Conservation (phyloP, 768 basidiomycete species). For the Auriscalpium vulgare region DNA sequence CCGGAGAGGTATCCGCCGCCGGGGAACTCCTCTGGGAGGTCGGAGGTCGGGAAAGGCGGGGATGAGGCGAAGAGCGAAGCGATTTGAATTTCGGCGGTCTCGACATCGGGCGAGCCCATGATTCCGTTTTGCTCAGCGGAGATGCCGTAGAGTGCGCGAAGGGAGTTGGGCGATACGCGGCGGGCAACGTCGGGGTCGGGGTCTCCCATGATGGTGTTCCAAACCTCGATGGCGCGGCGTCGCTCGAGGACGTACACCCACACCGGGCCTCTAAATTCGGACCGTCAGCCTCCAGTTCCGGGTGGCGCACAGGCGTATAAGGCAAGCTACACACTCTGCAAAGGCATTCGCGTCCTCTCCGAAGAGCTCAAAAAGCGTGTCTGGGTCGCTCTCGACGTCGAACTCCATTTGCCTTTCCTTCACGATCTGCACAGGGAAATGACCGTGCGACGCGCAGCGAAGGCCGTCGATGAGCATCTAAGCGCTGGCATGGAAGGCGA, state of each 20-base stretch:
- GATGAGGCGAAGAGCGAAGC: conserved; percentile 73
- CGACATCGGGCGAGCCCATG: conserved; percentile 61
- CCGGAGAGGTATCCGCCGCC: conserved; percentile 24
- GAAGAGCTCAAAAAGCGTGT: conserved; percentile 71
- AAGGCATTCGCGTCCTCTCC: conserved; percentile 69
- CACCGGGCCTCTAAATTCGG: conserved; percentile 52
- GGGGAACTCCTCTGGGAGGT: conserved; percentile 44
- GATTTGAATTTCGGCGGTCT: conserved; percentile 75
- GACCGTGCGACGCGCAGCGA: conserved; percentile 11
- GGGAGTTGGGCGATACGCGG: conserved; percentile 48
- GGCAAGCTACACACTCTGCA: conserved; percentile 54
- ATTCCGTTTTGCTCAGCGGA: conserved; percentile 51
- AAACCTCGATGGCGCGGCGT: conserved; percentile 72
- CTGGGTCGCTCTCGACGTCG: conserved; percentile 75
- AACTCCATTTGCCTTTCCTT: conserved; percentile 89
- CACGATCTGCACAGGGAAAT: conserved; percentile 46
- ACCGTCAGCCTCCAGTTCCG: neutral
- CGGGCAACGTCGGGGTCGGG: conserved; percentile 51
- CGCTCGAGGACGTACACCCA: conserved; percentile 90
- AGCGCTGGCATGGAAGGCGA: neutral
- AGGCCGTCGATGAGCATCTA: neutral
- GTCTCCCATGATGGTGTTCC: conserved; percentile 70
- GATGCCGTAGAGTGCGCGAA: conserved; percentile 63
- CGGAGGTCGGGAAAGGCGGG: conserved; percentile 66
- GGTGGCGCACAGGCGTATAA: neutral